Evolutionary conservation across 495 filamentous ascomycete species (phyloP), one percentile per base, ranked within the genome.

Genomic region (Clohesyomyces aquaticus): DNA sequence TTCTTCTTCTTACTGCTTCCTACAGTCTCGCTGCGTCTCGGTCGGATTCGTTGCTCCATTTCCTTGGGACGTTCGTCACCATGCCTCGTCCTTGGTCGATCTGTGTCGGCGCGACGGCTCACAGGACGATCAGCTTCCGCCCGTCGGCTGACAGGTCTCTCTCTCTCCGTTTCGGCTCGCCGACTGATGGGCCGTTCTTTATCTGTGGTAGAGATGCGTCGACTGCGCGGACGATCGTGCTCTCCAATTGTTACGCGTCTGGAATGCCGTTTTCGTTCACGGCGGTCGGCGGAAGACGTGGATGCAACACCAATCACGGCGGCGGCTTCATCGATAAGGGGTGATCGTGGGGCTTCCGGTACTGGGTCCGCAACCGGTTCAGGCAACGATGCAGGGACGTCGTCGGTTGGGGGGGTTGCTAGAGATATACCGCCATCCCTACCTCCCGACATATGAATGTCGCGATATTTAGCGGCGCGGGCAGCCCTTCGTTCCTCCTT

Each of bases 401-500:
- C 26, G 25, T 61, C 52, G 14, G 29, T 22, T 1, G 6, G 6
- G 32, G 56, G 51, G 46, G 6, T 51, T 1, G 16, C 63, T 10
- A 67, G 58, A 38, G 63, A 67, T 12, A 67, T 32, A 1, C 63
- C 61, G 4, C 66, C 67, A 54, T 61, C 57, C 25, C 52, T 3
- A 23, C 50, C 62, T 22, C 58, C 58, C 25, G 58, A 57, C 65
- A 67, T 67, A n/a, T 62, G 52, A 2, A 55, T 2, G 21, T 69
- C 67, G 8, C 32, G 43, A 29, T 58, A 56, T 43, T 58, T 58
- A 6, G 28, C 51, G 49, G 58, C 58, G 12, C 61, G 61, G 4
- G 67, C 60, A 16, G 66, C 67, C 43, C 67, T 28, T 6, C 58
- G 41, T 42, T 46, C 62, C 43, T 68, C 60, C 29, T 69, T 69